Base-by-base conservation (phyloP, 2,329 filamentous ascomycete genomes). In the Coleophoma crateriformis region DNA sequence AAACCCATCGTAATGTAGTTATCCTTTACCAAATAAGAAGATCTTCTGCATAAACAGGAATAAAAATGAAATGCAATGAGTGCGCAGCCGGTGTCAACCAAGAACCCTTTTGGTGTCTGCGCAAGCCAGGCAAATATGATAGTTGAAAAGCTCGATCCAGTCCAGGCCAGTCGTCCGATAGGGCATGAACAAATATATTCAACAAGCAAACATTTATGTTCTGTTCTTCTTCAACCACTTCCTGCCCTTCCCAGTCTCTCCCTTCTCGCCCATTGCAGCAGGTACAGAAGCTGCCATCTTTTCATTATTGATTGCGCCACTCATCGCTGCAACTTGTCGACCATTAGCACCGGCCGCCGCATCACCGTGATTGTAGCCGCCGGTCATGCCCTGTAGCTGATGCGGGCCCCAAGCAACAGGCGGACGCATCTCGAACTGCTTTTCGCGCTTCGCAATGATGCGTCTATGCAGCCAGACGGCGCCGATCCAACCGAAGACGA, bases 381-480 rank as follows among this genome's bases (percentile, higher is more conserved):
- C 61, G 10, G 58, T 56, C 33, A 50, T 48, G 6, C 52, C 51
- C 55, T 62, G 69, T 62, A 53, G 61, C 63, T 68, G 65, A 56
- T 67, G 61, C 17, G 67, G 63, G 34, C 66, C 66, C 60, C 66
- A 64, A 10, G 67, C 59, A n/a, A 64, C 62, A 8, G 66, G 65
- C 13, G 61, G 61, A 41, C 60, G 55, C 55, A 67, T 64, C 54
- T 69, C 67, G 47, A 58, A 58, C 56, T 61, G 62, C 44, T 75
- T 75, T 60, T 87, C 84, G 68, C 77, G 82, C 69, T 82, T 87
- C 55, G 81, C 81, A 55, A 89, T 74, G 67, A 91, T 86, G 57
- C 85, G 84, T 50, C 83, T 82, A 57, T 88, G 86, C 70, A 88
- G 81, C 66, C 86, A 79, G 61, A 84, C 81, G 37, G 84, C 85